These are phyloP conservation scores for Waltergamsia citrina DNA, from an alignment of 2,329 filamentous ascomycete species.

Conservation along the genomic window DNA sequence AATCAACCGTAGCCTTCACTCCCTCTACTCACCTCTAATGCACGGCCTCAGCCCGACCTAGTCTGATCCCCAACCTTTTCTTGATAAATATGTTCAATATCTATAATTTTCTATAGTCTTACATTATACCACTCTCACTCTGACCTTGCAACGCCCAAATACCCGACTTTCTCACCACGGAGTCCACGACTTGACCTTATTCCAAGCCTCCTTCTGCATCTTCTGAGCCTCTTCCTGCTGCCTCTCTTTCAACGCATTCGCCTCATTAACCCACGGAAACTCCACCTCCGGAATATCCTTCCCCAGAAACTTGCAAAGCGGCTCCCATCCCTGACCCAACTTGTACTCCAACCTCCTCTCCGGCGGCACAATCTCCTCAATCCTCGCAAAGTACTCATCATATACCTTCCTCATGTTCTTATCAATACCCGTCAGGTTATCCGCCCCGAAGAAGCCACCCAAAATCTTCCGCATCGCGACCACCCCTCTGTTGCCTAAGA, in stretches of 20 bases:
- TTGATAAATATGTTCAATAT: too few relatives aligned
- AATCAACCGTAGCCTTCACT: too few relatives aligned
- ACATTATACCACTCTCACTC: too few relatives aligned
- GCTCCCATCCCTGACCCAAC: conserved; percentile 22
- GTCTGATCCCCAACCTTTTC: too few relatives aligned
- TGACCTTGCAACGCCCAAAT: too few relatives aligned
- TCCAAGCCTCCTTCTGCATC: not conserved
- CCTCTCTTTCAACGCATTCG: conserved; percentile 1
- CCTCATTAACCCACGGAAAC: conserved; percentile 19
- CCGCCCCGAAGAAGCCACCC: conserved; percentile 15
- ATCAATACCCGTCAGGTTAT: conserved; percentile 10
- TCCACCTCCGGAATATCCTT: conserved; percentile 17
- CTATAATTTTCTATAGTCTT: too few relatives aligned
- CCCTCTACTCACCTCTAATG: too few relatives aligned
- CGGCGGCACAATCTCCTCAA: conserved; percentile 14
- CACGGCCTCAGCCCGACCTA: too few relatives aligned
- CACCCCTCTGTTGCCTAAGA: not conserved
- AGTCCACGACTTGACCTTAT: not conserved
- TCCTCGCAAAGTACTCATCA: conserved; percentile 15
- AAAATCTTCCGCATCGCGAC: conserved; percentile 13
- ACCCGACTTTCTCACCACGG: too few relatives aligned
- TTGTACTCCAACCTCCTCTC: conserved; percentile 17
- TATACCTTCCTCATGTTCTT: conserved; percentile 13
- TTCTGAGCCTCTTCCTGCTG: not conserved
- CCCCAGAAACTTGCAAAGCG: conserved; percentile 24